These are phyloP conservation scores for Cornus kousa DNA, from an alignment of 148 eudicot species.

Conservation along the genomic window DNA sequence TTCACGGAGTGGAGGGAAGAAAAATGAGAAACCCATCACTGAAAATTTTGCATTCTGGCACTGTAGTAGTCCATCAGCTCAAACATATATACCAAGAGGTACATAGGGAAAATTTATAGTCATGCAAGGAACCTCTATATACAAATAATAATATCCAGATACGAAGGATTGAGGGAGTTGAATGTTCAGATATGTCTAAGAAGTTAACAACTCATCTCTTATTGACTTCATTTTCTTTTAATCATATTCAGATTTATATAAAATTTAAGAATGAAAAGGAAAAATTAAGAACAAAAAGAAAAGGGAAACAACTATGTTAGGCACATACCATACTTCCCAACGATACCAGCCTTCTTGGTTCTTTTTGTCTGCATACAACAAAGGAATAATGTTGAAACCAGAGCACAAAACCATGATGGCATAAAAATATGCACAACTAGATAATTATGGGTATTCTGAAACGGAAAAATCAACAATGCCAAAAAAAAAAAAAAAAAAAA, in stretches of 20 bases:
- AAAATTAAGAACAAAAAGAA: not conserved
- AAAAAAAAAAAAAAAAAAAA: not conserved
- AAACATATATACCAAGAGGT: not conserved
- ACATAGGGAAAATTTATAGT: not conserved
- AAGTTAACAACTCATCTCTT: not conserved
- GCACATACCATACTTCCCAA: slow-evolving; percentile 15
- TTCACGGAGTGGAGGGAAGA: not conserved
- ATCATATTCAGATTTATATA: too few relatives aligned
- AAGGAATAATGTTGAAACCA: not conserved
- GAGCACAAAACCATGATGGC: not conserved
- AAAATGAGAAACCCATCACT: too few relatives aligned
- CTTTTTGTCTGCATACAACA: slow-evolving; percentile 17
- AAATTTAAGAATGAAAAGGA: not conserved
- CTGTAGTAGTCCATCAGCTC: too few relatives aligned
- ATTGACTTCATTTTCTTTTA: not conserved
- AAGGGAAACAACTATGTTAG: not conserved
- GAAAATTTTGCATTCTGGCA: not conserved
- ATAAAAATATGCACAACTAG: not conserved
- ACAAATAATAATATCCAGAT: too few relatives aligned
- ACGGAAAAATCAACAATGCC: not conserved
- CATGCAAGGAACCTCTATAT: not conserved
- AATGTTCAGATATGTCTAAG: too few relatives aligned
- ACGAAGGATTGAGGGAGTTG: not conserved
- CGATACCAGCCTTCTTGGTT: slow-evolving; percentile 22
- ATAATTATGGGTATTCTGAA: too few relatives aligned